phyloP scores from a whole-genome alignment of 2,329 filamentous ascomycete species.

The Fusarium sp. region DNA sequence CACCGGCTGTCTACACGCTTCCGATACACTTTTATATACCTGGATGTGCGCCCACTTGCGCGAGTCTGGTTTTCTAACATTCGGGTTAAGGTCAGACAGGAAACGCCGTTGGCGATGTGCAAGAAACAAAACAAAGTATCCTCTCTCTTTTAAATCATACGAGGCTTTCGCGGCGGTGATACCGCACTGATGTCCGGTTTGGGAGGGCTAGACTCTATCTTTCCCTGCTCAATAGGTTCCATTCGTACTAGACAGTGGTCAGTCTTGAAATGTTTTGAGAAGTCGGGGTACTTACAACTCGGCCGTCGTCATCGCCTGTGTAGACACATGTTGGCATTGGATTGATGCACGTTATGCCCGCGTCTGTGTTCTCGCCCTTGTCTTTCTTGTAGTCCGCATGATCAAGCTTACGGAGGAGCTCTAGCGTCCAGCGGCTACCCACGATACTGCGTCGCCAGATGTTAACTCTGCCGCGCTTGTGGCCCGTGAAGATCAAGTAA shows the following conservation, averaged over 20 bases:
- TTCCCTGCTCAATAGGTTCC: slow-evolving; percentile 72
- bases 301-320: slow-evolving; percentile 93
- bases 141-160: slow-evolving; percentile 25
- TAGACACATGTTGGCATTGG: slow-evolving; percentile 89
- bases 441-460: slow-evolving; percentile 74
- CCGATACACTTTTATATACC: slow-evolving; percentile 33
- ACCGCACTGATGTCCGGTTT: slow-evolving; percentile 38
- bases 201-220: slow-evolving; percentile 61
- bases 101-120: slow-evolving; percentile 37
- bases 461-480: slow-evolving; percentile 86
- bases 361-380: slow-evolving; percentile 70
- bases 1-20: slow-evolving; percentile 21
- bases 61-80: slow-evolving; percentile 40
- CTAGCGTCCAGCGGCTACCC: slow-evolving; percentile 79
- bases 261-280: not conserved
- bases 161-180: slow-evolving; percentile 30
- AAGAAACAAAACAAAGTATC: slow-evolving; percentile 30
- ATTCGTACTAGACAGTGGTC: slow-evolving; percentile 67
- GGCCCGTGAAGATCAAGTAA: slow-evolving; percentile 90
- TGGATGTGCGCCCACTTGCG: slow-evolving; percentile 31
- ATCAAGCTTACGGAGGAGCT: slow-evolving; percentile 85
- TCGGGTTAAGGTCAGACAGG: slow-evolving; percentile 18
- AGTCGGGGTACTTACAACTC: slow-evolving; percentile 74
- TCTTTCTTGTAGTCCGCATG: slow-evolving; percentile 79
- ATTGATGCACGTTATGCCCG: slow-evolving; percentile 87